Base-by-base conservation (phyloP, 192 early-diverging fungal species). In the Dissophora ornata region DNA sequence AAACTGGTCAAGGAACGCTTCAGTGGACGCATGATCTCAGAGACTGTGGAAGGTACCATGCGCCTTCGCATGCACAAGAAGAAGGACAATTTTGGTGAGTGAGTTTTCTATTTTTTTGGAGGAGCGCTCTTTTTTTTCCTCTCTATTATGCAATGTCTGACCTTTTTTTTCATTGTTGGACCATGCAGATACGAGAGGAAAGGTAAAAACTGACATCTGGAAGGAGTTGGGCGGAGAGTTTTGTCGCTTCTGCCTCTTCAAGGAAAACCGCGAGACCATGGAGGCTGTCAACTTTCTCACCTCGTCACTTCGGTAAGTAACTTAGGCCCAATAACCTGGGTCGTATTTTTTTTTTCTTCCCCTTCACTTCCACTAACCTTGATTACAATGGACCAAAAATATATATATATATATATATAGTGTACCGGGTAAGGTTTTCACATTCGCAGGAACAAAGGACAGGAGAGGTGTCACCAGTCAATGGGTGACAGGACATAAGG, bases 381-480 rank as follows among this genome's bases (percentile, higher is more conserved):
- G n/a, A n/a, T n/a, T n/a, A n/a, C n/a, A n/a, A n/a, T n/a, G n/a
- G n/a, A n/a, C n/a, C n/a, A n/a, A n/a, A n/a, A n/a, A n/a, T n/a
- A n/a, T n/a, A n/a, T n/a, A n/a, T n/a, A n/a, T n/a, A n/a, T 25
- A 19, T 29, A 7, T 59, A 82, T n/a, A 21, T 73, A 87, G 85
- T 33, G 59, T 81, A 36, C 82, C 68, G 28, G 22, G 53, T 6
- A 90, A 90, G 28, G 67, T 79, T 15, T 87, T 96, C 54, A 84
- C 92, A 8, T 93, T 93, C 84, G 95, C 96, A 0, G 98, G 98
- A 3, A 97, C 93, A 8, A 99, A 99, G 75, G 98, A 98, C 80
- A 90, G 90, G 58, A 91, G 97, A 34, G 97, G 88, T 2, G 85
- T 98, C 56, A 99, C 96, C 1, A 85, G 88, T 44, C 98, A 99